Evolutionary conservation across 1,284 basidiomycete species (phyloP), one percentile per base, ranked within the genome.

Genomic region (Pyrrhoderma noxium): DNA sequence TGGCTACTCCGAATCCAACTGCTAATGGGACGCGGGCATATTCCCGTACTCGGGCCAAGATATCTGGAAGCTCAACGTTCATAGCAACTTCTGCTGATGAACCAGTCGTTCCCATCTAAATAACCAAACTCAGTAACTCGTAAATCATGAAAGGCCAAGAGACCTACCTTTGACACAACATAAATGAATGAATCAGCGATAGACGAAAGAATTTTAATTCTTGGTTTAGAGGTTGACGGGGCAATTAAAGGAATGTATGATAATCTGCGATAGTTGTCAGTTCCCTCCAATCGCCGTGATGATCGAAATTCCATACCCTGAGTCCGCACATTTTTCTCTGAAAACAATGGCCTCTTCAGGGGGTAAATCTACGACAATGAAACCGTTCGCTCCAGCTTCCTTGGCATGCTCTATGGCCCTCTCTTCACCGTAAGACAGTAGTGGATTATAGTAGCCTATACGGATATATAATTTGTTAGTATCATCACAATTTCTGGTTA

Each of bases 161-260:
- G n/a, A n/a, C n/a, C n/a, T n/a, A 88, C 89, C 74, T 90, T 92
- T 35, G 90, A 93, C 8, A 96, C 92, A 49, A 99, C 85, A 66
- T 99, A 99, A 61, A 99, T 93, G 74, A 99, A 99, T 3, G 89
- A 85, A 67, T 99, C 95, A 19, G 96, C 94, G 57, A 98, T 95
- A 7, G 85, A 83, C 3, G 90, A 74, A 31, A 99, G 77, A 71
- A 96, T 95, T 63, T 89, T 84, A 64, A 99, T 90, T 37, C 96
- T 88, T 52, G 80, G 73, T 43, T 88, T 72, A 16, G 87, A 85
- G 1, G 96, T 99, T 1, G 93, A 95, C 3, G 96, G 96, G 1
- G 95, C 94, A 59, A 99, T 87, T 35, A 99, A 73, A 3, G 96
- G 96, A 9, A 99, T 85, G 64, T 95, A 99, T n/a, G 93, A 93